A percentile compares a stretch with the other conserved stretches of the same genome.
Conservation (phyloP, 306 rosid genomes). For the Hippophae gyantsensis region DNA sequence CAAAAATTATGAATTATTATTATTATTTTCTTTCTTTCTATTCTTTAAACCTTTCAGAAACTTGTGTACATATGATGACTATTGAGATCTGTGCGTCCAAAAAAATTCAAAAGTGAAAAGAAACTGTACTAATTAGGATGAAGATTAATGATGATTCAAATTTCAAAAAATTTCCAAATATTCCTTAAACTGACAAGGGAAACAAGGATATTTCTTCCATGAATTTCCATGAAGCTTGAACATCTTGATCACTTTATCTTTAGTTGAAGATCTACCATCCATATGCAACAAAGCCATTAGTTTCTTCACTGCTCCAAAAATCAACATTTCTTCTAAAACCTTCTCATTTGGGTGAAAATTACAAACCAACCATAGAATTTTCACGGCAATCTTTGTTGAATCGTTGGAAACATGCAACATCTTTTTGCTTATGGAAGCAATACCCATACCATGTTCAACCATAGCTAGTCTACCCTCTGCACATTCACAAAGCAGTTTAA, state of each 20-base stretch:
- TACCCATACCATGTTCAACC: slow-evolving; percentile 45
- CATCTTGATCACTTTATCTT: slow-evolving; percentile 32
- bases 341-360: slow-evolving; percentile 28
- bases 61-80: too few relatives aligned
- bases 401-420: slow-evolving; percentile 28
- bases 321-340: slow-evolving; percentile 45
- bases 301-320: slow-evolving; percentile 45
- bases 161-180: slow-evolving; percentile 19
- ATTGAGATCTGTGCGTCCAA: neutral
- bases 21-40: too few relatives aligned
- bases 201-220: slow-evolving; percentile 43
- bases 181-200: slow-evolving; percentile 29
- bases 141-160: neutral
- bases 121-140: slow-evolving; percentile 1
- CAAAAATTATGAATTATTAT: too few relatives aligned
- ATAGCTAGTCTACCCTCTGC: slow-evolving; percentile 45
- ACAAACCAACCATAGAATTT: slow-evolving; percentile 31
- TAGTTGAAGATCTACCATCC: slow-evolving; percentile 29
- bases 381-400: slow-evolving; percentile 36
- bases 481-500: slow-evolving; percentile 33
- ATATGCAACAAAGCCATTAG: slow-evolving; percentile 35
- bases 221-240: slow-evolving; percentile 38
- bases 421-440: slow-evolving; percentile 28
- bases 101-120: too few relatives aligned
- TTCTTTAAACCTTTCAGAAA: too few relatives aligned